Conservation (phyloP, 371 early-diverging fungal genomes). For the Mucor circinelloides region DNA sequence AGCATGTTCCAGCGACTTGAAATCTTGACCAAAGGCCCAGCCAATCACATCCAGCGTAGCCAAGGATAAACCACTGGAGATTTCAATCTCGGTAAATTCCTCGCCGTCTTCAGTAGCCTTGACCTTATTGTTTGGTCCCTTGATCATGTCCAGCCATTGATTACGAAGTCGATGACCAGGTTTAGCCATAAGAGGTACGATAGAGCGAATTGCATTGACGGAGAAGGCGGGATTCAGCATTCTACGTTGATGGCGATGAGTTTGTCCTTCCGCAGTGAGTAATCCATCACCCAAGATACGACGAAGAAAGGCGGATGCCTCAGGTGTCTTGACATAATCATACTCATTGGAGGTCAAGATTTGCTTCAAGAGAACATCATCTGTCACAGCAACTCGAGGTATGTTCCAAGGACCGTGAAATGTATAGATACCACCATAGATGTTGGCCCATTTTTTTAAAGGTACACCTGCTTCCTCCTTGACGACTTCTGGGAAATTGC, state of each 20-base stretch:
- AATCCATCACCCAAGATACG: slow-evolving; percentile 60
- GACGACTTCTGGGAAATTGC: slow-evolving; percentile 53
- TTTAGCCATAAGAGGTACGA: slow-evolving; percentile 48
- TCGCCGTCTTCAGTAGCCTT: slow-evolving; percentile 1
- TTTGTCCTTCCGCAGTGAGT: slow-evolving; percentile 59
- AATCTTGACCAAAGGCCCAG: slow-evolving; percentile 54
- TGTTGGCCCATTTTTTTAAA: slow-evolving; percentile 53
- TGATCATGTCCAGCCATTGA: slow-evolving; percentile 32
- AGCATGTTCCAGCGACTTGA: slow-evolving; percentile 25
- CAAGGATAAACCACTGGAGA: slow-evolving; percentile 40
- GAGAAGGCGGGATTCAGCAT: slow-evolving; percentile 71
- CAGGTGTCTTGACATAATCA: slow-evolving; percentile 52
- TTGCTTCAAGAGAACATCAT: slow-evolving; percentile 53
- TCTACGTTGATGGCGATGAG: slow-evolving; percentile 67
- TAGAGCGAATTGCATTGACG: slow-evolving; percentile 46
- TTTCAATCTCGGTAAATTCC: slow-evolving; percentile 27
- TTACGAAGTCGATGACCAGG: slow-evolving; percentile 37
- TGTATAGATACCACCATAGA: slow-evolving; percentile 55
- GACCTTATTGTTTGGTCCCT: slow-evolving; percentile 3
- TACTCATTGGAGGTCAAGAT: slow-evolving; percentile 53
- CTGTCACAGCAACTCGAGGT: slow-evolving; percentile 56
- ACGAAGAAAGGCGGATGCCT: slow-evolving; percentile 26
- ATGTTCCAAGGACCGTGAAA: slow-evolving; percentile 56
- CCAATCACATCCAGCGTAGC: slow-evolving; percentile 53
- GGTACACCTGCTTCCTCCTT: slow-evolving; percentile 54